phyloP scores from a whole-genome alignment of 2,329 filamentous ascomycete species.

The Cercospora zeina region DNA sequence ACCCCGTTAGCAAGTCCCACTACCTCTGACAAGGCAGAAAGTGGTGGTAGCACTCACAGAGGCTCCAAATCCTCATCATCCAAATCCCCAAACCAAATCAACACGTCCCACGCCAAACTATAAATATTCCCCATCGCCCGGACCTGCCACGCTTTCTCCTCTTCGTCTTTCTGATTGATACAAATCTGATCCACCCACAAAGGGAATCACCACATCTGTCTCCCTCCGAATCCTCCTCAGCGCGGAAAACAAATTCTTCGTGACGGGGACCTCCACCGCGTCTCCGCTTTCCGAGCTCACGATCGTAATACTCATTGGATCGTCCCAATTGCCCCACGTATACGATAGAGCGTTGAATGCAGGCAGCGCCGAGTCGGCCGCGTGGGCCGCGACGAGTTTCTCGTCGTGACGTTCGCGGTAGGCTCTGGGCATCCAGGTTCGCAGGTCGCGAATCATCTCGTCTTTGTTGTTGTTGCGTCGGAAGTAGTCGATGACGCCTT shows the following conservation, averaged over 20 bases:
- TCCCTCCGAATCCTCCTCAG: background rate
- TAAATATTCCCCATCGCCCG: constrained; percentile 6
- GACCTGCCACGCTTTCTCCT: constrained; percentile 4
- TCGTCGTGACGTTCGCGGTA: background rate
- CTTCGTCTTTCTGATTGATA: constrained; percentile 3
- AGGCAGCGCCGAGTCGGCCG: background rate
- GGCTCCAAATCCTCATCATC: constrained; percentile 7
- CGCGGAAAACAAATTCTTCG: constrained; percentile 4
- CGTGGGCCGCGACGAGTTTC: background rate
- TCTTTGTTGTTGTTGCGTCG: constrained; percentile 8
- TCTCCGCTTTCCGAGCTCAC: background rate
- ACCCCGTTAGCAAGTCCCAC: background rate
- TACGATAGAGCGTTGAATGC: constrained; percentile 5
- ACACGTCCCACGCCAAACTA: constrained; percentile 4
- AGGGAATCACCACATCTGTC: background rate
- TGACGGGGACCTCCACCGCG: background rate
- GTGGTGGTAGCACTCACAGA: background rate
- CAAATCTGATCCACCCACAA: constrained; percentile 12
- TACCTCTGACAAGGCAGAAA: background rate
- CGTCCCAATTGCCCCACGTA: constrained; percentile 9
- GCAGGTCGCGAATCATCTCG: background rate
- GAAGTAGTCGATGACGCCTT: background rate
- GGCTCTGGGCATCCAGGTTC: background rate
- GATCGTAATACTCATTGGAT: background rate
- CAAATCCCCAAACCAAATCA: constrained; percentile 12